Conservation (phyloP, 1,284 basidiomycete species). For the Takashimella tepidaria region DNA sequence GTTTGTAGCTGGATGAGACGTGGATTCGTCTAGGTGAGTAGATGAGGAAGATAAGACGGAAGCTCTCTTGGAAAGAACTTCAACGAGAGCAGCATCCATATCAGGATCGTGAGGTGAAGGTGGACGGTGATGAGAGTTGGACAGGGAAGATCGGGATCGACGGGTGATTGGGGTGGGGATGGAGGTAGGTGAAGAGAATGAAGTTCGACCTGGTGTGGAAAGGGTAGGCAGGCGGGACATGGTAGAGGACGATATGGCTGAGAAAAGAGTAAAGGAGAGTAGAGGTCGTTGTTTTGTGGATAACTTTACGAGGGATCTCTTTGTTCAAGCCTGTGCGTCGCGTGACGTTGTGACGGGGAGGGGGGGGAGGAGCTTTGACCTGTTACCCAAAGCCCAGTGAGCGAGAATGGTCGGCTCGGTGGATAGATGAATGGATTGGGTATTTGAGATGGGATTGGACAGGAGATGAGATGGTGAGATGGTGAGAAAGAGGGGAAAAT, state of each 20-base stretch:
- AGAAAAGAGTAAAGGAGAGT: too few relatives aligned
- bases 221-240: slow-evolving; percentile 42
- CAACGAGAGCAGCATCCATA: slow-evolving; percentile 39
- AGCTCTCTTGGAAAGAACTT: slow-evolving; percentile 30
- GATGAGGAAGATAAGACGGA: slow-evolving; percentile 10
- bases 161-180: slow-evolving; percentile 38
- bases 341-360: too few relatives aligned
- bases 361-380: too few relatives aligned
- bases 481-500: too few relatives aligned
- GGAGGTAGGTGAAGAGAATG: slow-evolving; percentile 19
- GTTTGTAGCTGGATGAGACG: too few relatives aligned
- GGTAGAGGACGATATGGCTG: background rate
- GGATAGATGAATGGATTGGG: background rate
- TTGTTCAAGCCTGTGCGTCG: too few relatives aligned
- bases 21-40: slow-evolving; percentile 31
- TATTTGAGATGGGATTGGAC: background rate
- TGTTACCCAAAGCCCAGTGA: too few relatives aligned
- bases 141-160: slow-evolving; percentile 39
- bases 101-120: slow-evolving; percentile 19
- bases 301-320: too few relatives aligned
- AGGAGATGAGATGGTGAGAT: background rate
- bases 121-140: slow-evolving; percentile 30
- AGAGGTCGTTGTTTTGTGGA: too few relatives aligned
- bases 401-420: too few relatives aligned
- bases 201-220: slow-evolving; percentile 32